Conservation (phyloP, 1,284 basidiomycete genomes). For the Rugiboletus extremiorientalis region DNA sequence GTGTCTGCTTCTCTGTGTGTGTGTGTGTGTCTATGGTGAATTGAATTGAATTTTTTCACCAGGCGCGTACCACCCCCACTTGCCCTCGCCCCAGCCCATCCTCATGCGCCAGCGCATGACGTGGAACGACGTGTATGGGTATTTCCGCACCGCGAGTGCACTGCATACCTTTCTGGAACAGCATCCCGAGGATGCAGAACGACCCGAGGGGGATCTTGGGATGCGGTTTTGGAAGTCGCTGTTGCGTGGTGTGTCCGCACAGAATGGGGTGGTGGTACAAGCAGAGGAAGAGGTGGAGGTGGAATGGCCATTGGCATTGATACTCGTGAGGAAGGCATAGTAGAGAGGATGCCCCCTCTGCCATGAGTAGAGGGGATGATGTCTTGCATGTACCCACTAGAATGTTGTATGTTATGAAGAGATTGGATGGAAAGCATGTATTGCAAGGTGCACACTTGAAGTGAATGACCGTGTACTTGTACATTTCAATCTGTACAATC, state of each 20-base stretch:
- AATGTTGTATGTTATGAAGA: no score
- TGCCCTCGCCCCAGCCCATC: conserved; percentile 48
- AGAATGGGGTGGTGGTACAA: conserved; percentile 33
- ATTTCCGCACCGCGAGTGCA: conserved; percentile 73
- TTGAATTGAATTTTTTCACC: not conserved
- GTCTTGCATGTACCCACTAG: no score
- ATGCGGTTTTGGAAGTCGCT: conserved; percentile 59
- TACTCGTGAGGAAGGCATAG: conserved; percentile 52
- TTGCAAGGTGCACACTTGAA: no score
- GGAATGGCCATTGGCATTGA: conserved; percentile 75
- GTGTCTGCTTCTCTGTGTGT: no score
- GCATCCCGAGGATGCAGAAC: conserved; percentile 57
- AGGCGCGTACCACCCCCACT: conserved; percentile 43
- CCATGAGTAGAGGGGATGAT: no score
- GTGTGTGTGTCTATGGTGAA: no score
- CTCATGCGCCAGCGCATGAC: conserved; percentile 64
- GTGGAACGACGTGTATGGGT: conserved; percentile 64
- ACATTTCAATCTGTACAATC: no score
- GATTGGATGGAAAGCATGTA: no score
- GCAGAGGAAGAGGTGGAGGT: conserved; percentile 54
- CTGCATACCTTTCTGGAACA: conserved; percentile 68
- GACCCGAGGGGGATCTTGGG: conserved; percentile 59
- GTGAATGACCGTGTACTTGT: no score
- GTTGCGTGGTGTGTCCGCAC: conserved; percentile 39
- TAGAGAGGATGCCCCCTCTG: no score